These are phyloP conservation scores for Annulohypoxylon stygium DNA, from an alignment of 495 filamentous ascomycete species.

Conservation along the genomic window DNA sequence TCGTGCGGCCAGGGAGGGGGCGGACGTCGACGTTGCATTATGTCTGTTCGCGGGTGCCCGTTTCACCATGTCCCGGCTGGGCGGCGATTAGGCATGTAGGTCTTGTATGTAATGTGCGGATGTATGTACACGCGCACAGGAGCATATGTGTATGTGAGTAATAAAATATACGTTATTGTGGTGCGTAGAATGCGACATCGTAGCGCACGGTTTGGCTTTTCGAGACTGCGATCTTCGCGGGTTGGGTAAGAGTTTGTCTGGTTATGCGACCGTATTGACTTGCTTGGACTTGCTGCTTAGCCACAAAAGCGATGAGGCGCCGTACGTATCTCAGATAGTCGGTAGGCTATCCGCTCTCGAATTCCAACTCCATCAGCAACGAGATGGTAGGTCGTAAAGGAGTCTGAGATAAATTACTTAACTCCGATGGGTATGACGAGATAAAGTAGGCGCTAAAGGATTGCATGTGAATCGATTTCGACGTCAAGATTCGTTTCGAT, in stretches of 20 bases:
- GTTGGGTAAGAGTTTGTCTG: background rate
- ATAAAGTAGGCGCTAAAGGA: constrained; percentile 7
- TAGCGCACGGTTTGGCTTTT: background rate
- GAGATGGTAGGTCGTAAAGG: background rate
- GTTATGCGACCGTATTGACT: background rate
- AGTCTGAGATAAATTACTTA: background rate
- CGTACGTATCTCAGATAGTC: background rate
- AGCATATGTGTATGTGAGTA: background rate
- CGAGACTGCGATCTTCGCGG: constrained; percentile 3
- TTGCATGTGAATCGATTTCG: constrained; percentile 7
- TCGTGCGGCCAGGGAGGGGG: constrained; percentile 5
- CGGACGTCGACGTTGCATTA: constrained; percentile 2
- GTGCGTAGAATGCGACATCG: background rate
- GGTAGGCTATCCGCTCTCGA: background rate
- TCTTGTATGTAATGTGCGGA: background rate
- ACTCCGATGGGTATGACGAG: background rate
- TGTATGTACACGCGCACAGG: background rate
- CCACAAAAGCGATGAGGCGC: background rate
- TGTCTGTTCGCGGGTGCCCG: constrained; percentile 23
- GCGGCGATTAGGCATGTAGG: background rate
- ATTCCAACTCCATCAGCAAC: background rate
- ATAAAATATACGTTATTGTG: constrained; percentile 1
- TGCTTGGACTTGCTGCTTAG: background rate
- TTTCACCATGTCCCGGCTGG: constrained; percentile 23
- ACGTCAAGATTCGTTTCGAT: constrained; percentile 22